A percentile compares a stretch with the other conserved stretches of the same genome.
Conservation (phyloP, 345 rosid genomes). For the Acer yangbiense region DNA sequence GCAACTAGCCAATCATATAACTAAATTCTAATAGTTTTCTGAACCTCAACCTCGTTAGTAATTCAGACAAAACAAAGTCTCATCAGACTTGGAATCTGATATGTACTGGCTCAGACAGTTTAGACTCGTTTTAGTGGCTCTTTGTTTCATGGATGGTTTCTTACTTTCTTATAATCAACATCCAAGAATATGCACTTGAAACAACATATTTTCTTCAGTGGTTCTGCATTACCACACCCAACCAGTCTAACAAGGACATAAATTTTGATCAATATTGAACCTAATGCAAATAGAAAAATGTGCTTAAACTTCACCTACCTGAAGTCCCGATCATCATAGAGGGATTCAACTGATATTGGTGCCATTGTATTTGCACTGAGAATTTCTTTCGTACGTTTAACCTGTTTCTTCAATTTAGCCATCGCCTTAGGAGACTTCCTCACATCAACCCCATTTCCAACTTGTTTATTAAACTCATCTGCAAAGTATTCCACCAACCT, state of each 20-base stretch:
- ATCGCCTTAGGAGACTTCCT: constrained; percentile 90
- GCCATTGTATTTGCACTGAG: constrained; percentile 91
- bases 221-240: not conserved
- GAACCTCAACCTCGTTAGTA: not conserved
- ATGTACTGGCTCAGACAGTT: not conserved
- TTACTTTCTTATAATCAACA: not conserved
- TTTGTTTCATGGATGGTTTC: not conserved
- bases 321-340: constrained; percentile 90
- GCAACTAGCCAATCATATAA: not conserved
- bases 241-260: not conserved
- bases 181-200: not conserved
- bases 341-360: constrained; percentile 94
- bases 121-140: not conserved
- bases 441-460: constrained; percentile 89
- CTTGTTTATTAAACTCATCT: constrained; percentile 91
- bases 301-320: constrained; percentile 47
- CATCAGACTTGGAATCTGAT: constrained; percentile 1
- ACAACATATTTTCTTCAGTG: not conserved
- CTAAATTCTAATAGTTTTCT: not conserved
- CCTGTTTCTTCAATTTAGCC: constrained; percentile 99
- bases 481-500: constrained; percentile 88
- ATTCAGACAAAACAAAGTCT: not conserved
- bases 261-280: constrained; percentile 7
- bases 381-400: constrained; percentile 97
- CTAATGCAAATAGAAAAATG: not conserved